A percentile compares a stretch with the other conserved stretches of the same genome.
Conservation (phyloP, 2,329 filamentous ascomycete species). For the Acrodontium crateriforme region DNA sequence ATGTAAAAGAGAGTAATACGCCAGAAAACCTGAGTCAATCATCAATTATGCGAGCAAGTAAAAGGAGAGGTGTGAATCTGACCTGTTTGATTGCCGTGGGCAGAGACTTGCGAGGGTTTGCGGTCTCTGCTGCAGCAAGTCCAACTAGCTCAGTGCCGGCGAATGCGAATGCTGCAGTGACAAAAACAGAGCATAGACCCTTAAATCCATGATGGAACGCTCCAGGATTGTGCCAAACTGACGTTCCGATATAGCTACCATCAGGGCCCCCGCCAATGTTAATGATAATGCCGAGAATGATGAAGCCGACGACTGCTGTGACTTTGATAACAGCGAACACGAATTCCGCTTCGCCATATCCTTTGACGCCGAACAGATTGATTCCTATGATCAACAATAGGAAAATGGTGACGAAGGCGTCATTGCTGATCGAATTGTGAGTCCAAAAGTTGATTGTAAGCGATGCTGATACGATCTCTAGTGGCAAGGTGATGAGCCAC, state of each 20-base stretch:
- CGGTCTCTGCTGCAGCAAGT: slow-evolving; percentile 62
- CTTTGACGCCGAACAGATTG: slow-evolving; percentile 73
- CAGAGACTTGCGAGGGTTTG: slow-evolving; percentile 66
- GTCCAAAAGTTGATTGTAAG: slow-evolving; percentile 16
- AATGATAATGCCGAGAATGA: slow-evolving; percentile 74
- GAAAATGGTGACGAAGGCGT: slow-evolving; percentile 74
- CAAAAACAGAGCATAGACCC: slow-evolving; percentile 65
- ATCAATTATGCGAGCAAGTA: too few relatives aligned
- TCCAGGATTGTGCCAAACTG: slow-evolving; percentile 66
- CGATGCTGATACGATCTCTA: slow-evolving; percentile 16
- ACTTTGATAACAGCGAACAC: slow-evolving; percentile 49
- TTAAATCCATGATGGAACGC: slow-evolving; percentile 76
- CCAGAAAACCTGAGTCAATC: too few relatives aligned
- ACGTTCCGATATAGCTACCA: slow-evolving; percentile 65
- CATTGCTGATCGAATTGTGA: slow-evolving; percentile 39
- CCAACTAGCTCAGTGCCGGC: slow-evolving; percentile 64
- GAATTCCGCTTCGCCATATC: slow-evolving; percentile 28
- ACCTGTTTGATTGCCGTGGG: slow-evolving; percentile 81
- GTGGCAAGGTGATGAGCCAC: slow-evolving; percentile 14
- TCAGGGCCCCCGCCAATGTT: slow-evolving; percentile 67
- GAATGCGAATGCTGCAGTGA: slow-evolving; percentile 64
- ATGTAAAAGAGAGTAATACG: slow-evolving; percentile 85
- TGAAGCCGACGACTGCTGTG: slow-evolving; percentile 73
- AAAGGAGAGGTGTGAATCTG: too few relatives aligned
- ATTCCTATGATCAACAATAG: slow-evolving; percentile 61